These are phyloP conservation scores for Cystoisospora suis DNA, from an alignment of 169 alveolate species.

Conservation along the genomic window DNA sequence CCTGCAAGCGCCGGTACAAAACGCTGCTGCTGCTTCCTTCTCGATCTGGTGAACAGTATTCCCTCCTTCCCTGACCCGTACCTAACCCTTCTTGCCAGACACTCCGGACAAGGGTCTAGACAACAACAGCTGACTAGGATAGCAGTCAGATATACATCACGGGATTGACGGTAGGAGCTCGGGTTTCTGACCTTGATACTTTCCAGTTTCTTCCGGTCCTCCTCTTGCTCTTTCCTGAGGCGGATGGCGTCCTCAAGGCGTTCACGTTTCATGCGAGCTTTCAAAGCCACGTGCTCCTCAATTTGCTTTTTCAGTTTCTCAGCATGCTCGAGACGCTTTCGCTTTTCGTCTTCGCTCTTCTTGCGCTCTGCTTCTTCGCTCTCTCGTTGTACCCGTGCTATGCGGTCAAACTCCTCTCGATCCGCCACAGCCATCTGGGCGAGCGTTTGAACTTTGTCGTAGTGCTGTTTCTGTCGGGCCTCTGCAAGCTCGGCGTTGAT, in stretches of 20 bases:
- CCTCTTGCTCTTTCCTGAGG: constrained; percentile 40
- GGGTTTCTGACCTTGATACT: constrained; percentile 31
- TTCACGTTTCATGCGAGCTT: neutral
- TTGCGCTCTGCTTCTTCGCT: constrained; percentile 76
- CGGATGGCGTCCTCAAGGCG: constrained; percentile 22
- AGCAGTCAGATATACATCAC: too few species aligned
- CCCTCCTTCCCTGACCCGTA: too few species aligned
- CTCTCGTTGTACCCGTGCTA: constrained; percentile 70
- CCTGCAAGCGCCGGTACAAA: too few species aligned
- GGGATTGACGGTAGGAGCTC: too few species aligned
- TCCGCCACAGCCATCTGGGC: constrained; percentile 66
- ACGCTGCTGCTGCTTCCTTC: too few species aligned
- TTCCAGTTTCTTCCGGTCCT: constrained; percentile 27
- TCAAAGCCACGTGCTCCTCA: neutral
- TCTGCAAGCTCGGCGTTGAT: constrained; percentile 42
- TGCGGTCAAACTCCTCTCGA: constrained; percentile 78
- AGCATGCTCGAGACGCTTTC: constrained; percentile 67
- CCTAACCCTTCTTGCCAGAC: too few species aligned
- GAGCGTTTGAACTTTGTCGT: constrained; percentile 26
- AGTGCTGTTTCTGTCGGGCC: constrained; percentile 47
- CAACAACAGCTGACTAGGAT: too few species aligned
- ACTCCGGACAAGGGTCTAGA: too few species aligned
- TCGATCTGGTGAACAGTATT: too few species aligned
- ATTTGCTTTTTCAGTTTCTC: constrained; percentile 74
- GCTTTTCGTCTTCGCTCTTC: constrained; percentile 74